phyloP scores from a whole-genome alignment of 192 early-diverging fungal genomes.

The Radiomyces spectabilis region DNA sequence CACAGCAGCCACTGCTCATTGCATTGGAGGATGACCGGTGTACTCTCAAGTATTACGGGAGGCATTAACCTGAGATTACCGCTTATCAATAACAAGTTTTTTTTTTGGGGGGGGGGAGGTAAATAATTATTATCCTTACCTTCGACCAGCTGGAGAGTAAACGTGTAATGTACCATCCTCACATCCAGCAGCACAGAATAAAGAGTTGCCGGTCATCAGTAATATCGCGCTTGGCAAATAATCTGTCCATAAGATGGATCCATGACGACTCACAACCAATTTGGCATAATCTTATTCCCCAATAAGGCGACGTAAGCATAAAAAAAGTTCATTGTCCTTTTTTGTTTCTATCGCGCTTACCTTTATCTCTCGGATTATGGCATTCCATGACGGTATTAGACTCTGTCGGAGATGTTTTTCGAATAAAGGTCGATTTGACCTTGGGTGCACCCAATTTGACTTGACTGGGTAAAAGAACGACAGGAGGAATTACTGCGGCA shows the following conservation, averaged over 20 bases:
- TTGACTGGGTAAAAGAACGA: slow-evolving; percentile 32
- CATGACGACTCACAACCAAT: slow-evolving; percentile 14
- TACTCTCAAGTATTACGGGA: slow-evolving; percentile 52
- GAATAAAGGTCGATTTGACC: slow-evolving; percentile 32
- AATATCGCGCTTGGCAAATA: slow-evolving; percentile 49
- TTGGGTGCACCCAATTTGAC: slow-evolving; percentile 39
- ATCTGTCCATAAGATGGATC: slow-evolving; percentile 48
- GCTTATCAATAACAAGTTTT: too few species aligned
- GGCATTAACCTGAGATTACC: slow-evolving; percentile 47
- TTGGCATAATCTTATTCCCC: neutral
- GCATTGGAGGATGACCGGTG: slow-evolving; percentile 50
- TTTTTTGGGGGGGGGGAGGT: too few species aligned
- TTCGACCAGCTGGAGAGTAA: slow-evolving; percentile 61
- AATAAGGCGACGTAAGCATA: neutral
- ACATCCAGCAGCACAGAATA: slow-evolving; percentile 54
- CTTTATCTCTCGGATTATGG: slow-evolving; percentile 19
- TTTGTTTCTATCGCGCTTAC: neutral
- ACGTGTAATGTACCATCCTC: slow-evolving; percentile 59
- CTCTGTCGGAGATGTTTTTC: neutral
- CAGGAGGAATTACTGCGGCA: slow-evolving; percentile 28
- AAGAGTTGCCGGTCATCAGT: slow-evolving; percentile 48
- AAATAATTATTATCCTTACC: slow-evolving; percentile 32
- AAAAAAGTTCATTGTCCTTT: neutral
- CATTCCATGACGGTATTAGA: slow-evolving; percentile 21
- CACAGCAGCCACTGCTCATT: slow-evolving; percentile 55